phyloP scores from a whole-genome alignment of 75 land plant species.

The Pseudotsuga menziesii region DNA sequence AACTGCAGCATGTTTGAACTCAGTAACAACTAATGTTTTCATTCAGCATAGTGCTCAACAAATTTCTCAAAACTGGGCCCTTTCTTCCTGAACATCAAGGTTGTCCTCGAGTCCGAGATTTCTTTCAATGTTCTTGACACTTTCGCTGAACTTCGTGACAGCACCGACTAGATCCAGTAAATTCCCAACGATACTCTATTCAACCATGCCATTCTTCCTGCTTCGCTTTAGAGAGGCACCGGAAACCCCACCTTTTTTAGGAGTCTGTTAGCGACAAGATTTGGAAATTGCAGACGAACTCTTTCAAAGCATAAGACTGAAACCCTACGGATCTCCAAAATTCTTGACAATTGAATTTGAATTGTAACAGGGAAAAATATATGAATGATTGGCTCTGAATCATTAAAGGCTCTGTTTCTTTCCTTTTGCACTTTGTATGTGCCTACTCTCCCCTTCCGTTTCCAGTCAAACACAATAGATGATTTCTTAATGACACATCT shows the following conservation, averaged over 20 bases:
- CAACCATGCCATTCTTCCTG: slow-evolving; percentile 80
- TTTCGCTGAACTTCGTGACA: slow-evolving; percentile 87
- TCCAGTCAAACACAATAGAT: too few relatives aligned
- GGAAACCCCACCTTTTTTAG: not conserved
- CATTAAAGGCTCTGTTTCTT: too few relatives aligned
- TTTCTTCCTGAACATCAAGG: slow-evolving; percentile 26
- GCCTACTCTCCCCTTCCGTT: too few relatives aligned
- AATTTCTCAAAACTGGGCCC: too few relatives aligned
- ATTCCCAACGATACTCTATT: slow-evolving; percentile 59
- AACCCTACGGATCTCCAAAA: not conserved
- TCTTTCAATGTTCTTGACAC: slow-evolving; percentile 97
- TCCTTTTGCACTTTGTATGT: too few relatives aligned
- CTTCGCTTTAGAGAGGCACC: not conserved
- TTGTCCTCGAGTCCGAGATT: slow-evolving; percentile 88
- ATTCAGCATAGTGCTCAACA: too few relatives aligned
- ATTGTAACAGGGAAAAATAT: too few relatives aligned
- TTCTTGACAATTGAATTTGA: too few relatives aligned
- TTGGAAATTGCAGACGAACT: not conserved
- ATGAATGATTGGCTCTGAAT: too few relatives aligned
- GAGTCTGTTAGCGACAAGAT: not conserved
- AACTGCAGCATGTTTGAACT: too few relatives aligned
- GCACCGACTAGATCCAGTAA: slow-evolving; percentile 91
- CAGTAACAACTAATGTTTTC: too few relatives aligned
- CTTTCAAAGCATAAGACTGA: not conserved
- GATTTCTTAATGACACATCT: too few relatives aligned